Conservation (phyloP, 208 protist genomes). For the Trypanosoma lewisi region DNA sequence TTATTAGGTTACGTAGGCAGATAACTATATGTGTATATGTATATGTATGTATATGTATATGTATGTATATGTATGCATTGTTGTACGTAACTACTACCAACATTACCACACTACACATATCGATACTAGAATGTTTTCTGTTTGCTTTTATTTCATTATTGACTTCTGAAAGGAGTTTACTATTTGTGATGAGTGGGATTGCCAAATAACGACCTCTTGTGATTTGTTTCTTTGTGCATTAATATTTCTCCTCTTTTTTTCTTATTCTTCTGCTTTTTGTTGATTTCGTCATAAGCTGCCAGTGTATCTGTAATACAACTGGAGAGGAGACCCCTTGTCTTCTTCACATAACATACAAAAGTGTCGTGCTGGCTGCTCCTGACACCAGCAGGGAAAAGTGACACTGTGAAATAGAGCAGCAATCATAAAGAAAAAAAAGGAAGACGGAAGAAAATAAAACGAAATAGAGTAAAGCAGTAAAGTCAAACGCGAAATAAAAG, state of each 20-base stretch:
- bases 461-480: neutral
- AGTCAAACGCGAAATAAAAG: neutral
- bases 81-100: constrained; percentile 7
- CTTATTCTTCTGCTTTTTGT: neutral
- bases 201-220: too few relatives aligned
- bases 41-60: neutral
- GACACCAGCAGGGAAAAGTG: too few relatives aligned
- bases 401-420: too few relatives aligned
- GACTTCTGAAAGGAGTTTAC: too few relatives aligned
- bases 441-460: neutral
- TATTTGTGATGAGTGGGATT: too few relatives aligned
- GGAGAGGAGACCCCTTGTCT: too few relatives aligned
- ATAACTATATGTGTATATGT: neutral
- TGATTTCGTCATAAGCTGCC: neutral
- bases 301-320: too few relatives aligned
- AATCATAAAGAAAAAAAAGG: neutral
- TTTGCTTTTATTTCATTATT: constrained; percentile 8
- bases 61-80: constrained; percentile 21
- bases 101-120: too few relatives aligned
- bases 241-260: constrained; percentile 7
- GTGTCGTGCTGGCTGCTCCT: too few relatives aligned
- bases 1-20: neutral
- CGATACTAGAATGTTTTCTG: constrained; percentile 4
- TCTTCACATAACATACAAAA: too few relatives aligned
- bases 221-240: constrained; percentile 5